Conservation (phyloP, 768 basidiomycete species). For the Termitomyces sp. region DNA sequence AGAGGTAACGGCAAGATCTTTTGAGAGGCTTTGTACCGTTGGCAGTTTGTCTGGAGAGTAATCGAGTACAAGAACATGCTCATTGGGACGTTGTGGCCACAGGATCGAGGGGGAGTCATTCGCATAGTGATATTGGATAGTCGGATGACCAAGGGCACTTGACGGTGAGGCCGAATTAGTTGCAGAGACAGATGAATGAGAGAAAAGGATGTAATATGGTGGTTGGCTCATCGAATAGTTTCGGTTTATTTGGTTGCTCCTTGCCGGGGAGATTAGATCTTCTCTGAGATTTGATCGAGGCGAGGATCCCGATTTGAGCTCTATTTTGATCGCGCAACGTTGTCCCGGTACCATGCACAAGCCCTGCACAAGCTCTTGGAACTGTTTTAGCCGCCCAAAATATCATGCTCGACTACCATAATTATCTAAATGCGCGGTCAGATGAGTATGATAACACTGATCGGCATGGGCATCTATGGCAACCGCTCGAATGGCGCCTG, state of each 20-base stretch:
- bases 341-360: neutral
- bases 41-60: conserved; percentile 35
- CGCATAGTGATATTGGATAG: conserved; percentile 76
- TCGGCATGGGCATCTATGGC: conserved; percentile 16
- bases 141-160: conserved; percentile 58
- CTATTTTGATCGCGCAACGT: neutral
- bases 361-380: neutral
- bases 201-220: conserved; percentile 69
- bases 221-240: conserved; percentile 22
- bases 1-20: conserved; percentile 43
- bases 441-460: conserved; percentile 8
- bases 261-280: neutral
- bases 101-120: conserved; percentile 72
- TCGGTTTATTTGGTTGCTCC: conserved; percentile 6
- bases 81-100: conserved; percentile 52
- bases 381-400: neutral
- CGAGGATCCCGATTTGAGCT: neutral
- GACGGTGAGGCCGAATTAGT: conserved; percentile 30
- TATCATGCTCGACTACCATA: neutral
- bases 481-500: conserved; percentile 10
- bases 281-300: neutral
- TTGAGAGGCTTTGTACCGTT: conserved; percentile 47
- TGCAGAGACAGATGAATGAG: conserved; percentile 44
- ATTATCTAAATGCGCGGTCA: neutral
- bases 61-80: conserved; percentile 73